Evolutionary conservation across 176 grass and related monocot species (phyloP).

Genomic region (Oryza glumipatula): DNA sequence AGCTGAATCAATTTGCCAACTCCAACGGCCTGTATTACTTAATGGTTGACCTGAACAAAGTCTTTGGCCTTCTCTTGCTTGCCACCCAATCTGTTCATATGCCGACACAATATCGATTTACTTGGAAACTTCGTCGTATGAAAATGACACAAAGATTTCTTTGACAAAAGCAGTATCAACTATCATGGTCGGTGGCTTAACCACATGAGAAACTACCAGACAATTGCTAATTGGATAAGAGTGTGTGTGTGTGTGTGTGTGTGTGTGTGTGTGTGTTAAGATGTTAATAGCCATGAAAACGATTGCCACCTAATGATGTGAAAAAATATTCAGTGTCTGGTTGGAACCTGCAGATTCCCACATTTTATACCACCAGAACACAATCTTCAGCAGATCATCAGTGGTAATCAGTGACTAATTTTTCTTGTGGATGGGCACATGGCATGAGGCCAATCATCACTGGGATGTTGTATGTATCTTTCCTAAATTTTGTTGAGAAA

Average conservation of each 20-base stretch:
- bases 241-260: background rate
- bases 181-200: constrained; percentile 32
- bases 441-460: background rate
- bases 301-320: constrained; percentile 30
- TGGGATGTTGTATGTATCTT: background rate
- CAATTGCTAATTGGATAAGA: constrained; percentile 8
- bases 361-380: constrained; percentile 5
- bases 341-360: constrained; percentile 45
- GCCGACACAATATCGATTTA: constrained; percentile 20
- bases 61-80: constrained; percentile 36
- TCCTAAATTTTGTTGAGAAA: background rate
- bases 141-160: constrained; percentile 27
- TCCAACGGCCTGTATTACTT: constrained; percentile 20
- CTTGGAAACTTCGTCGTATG: constrained; percentile 26
- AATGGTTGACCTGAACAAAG: constrained; percentile 42
- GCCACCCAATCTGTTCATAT: constrained; percentile 38
- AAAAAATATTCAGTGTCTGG: background rate
- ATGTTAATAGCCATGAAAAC: constrained; percentile 28
- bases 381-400: background rate
- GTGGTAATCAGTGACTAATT: background rate
- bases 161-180: background rate
- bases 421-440: background rate
- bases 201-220: constrained; percentile 5
- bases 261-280: background rate
- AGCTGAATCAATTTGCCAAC: constrained; percentile 26